Conservation (phyloP, 768 basidiomycete species). For the Kondoa subrosea region DNA sequence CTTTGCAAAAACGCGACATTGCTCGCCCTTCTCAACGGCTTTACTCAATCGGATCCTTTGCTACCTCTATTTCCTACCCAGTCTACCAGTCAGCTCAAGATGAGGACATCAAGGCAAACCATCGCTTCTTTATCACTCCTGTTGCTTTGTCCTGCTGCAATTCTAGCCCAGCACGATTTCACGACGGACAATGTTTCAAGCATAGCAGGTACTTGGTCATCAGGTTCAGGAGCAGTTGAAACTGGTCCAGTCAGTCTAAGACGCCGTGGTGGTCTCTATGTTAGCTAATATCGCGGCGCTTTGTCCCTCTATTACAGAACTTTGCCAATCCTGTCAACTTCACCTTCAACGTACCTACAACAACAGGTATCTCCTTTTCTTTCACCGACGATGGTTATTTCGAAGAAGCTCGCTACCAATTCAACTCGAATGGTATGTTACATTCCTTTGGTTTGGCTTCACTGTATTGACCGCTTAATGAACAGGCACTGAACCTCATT, state of each 20-base stretch:
- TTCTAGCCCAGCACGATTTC: conserved; percentile 1
- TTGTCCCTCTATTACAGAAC: too few relatives aligned
- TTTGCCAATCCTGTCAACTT: conserved; percentile 71
- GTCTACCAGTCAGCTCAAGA: background rate
- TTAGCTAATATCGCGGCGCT: background rate
- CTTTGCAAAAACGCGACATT: too few relatives aligned
- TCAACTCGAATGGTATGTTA: conserved; percentile 57
- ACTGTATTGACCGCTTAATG: background rate
- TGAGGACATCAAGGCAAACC: background rate
- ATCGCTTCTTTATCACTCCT: background rate
- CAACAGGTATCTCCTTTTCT: conserved; percentile 52
- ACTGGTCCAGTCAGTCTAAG: conserved; percentile 2
- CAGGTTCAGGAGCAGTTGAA: background rate
- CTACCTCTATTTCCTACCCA: background rate
- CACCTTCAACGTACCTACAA: conserved; percentile 66
- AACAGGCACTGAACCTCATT: conserved; percentile 61
- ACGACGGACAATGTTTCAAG: conserved; percentile 4
- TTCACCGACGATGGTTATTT: conserved; percentile 52
- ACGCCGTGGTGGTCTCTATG: conserved; percentile 15
- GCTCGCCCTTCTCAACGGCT: too few relatives aligned
- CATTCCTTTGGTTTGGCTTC: background rate
- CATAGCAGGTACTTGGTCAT: background rate
- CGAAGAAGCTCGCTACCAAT: conserved; percentile 81
- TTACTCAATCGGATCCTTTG: too few relatives aligned
- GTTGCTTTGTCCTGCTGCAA: background rate